These are phyloP conservation scores for Talaromyces marneffei DNA, from an alignment of 2,329 filamentous ascomycete species.

Conservation along the genomic window DNA sequence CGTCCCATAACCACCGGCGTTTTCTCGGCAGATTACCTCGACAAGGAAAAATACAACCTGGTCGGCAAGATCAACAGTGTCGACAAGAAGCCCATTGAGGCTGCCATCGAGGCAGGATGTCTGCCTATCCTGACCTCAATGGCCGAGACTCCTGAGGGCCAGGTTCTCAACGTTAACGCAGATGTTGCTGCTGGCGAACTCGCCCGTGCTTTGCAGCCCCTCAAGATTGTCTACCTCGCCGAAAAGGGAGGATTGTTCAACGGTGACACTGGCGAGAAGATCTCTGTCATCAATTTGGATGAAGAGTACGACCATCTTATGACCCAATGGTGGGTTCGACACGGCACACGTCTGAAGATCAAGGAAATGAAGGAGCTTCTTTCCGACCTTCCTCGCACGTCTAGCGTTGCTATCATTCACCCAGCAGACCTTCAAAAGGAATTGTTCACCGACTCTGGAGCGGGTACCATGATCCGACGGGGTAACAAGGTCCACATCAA, in stretches of 20 bases:
- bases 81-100: slow-evolving; percentile 83
- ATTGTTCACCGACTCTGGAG: slow-evolving; percentile 91
- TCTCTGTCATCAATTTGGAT: slow-evolving; percentile 94
- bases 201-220: slow-evolving; percentile 77
- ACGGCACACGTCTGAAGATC: slow-evolving; percentile 93
- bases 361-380: slow-evolving; percentile 94
- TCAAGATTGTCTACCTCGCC: slow-evolving; percentile 98
- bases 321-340: slow-evolving; percentile 89
- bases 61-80: slow-evolving; percentile 94
- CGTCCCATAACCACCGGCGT: slow-evolving; percentile 84
- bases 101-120: slow-evolving; percentile 83
- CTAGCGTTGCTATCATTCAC: slow-evolving; percentile 95
- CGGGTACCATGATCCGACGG: slow-evolving; percentile 83
- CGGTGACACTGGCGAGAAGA: slow-evolving; percentile 87
- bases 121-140: slow-evolving; percentile 93
- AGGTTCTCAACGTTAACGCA: slow-evolving; percentile 94
- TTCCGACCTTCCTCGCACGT: slow-evolving; percentile 80
- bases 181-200: slow-evolving; percentile 94
- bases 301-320: slow-evolving; percentile 93
- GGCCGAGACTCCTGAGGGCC: slow-evolving; percentile 86
- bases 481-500: slow-evolving; percentile 82
- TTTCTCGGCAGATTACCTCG: slow-evolving; percentile 87
- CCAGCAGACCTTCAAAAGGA: slow-evolving; percentile 94
- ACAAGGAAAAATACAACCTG: slow-evolving; percentile 92
- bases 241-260: slow-evolving; percentile 97